Evolutionary conservation across 257 asterid genomes (phyloP).

Genomic region (Lycium ferocissimum): DNA sequence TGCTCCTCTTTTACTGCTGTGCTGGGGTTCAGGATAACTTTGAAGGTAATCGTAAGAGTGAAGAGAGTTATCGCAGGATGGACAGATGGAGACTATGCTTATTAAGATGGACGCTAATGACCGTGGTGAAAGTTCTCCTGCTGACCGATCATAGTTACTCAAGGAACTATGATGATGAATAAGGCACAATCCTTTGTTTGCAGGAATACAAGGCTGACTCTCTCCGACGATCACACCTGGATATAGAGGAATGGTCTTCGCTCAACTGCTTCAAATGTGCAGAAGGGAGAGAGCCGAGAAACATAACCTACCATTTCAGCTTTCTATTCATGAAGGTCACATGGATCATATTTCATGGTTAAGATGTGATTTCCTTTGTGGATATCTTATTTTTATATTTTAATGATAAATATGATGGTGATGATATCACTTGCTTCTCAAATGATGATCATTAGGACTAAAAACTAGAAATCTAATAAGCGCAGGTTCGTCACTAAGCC

Average conservation of each 20-base stretch:
- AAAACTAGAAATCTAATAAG: background rate
- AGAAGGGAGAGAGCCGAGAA: background rate
- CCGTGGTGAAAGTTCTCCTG: background rate
- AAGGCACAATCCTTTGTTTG: background rate
- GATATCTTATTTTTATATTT: background rate
- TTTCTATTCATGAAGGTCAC: background rate
- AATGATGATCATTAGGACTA: background rate
- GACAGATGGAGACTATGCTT: background rate
- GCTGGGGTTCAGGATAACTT: background rate
- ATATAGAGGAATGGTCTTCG: background rate
- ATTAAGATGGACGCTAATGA: background rate
- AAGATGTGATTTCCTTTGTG: background rate
- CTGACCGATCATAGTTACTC: background rate
- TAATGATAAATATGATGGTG: background rate
- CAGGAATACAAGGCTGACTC: background rate
- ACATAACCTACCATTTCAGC: background rate
- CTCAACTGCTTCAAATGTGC: constrained; percentile 18
- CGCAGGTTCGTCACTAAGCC: background rate
- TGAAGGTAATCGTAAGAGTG: background rate
- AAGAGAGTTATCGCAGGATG: background rate
- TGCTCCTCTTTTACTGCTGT: background rate
- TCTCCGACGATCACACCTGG: background rate
- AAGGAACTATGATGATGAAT: constrained; percentile 2
- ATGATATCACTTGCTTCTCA: background rate
- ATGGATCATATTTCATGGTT: background rate